Evolutionary conservation across 78 protist genomes (phyloP).

Genomic region (Creolimax fragrantissima): DNA sequence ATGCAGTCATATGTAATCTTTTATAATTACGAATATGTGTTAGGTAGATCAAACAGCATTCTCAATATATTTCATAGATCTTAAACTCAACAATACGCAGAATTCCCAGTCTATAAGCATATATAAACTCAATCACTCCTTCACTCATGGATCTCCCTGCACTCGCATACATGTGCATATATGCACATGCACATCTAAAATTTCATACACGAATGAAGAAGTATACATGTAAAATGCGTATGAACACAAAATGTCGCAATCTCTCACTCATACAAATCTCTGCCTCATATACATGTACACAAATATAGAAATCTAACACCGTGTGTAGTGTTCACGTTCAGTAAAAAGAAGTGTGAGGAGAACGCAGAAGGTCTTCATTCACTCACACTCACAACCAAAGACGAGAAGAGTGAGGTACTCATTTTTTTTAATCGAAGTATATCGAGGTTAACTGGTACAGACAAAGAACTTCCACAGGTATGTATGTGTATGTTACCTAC

Average conservation of each 20-base stretch:
- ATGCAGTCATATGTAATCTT: not conserved
- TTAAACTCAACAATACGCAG: not conserved
- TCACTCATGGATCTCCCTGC: not conserved
- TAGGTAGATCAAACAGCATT: too few species aligned
- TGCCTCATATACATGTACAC: not conserved
- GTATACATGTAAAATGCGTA: not conserved
- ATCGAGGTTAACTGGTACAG: slow-evolving; percentile 32
- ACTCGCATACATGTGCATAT: not conserved
- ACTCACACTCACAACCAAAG: slow-evolving; percentile 54
- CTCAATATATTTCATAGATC: too few species aligned
- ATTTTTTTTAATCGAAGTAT: slow-evolving; percentile 45
- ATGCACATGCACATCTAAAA: not conserved
- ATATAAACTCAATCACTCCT: not conserved
- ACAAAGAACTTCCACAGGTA: slow-evolving; percentile 11
- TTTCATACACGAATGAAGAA: not conserved
- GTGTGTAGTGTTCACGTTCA: slow-evolving; percentile 66
- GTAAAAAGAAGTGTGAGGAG: slow-evolving; percentile 60
- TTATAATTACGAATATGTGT: not conserved
- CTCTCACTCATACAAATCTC: too few species aligned
- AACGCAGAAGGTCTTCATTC: slow-evolving; percentile 22
- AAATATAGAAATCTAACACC: not conserved
- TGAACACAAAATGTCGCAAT: too few species aligned
- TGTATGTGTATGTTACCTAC: not conserved
- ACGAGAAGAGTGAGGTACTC: slow-evolving; percentile 58
- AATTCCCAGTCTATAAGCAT: not conserved